Evolutionary conservation across 148 eudicot genomes (phyloP).

Genomic region (Vaccinium vitisidaea): DNA sequence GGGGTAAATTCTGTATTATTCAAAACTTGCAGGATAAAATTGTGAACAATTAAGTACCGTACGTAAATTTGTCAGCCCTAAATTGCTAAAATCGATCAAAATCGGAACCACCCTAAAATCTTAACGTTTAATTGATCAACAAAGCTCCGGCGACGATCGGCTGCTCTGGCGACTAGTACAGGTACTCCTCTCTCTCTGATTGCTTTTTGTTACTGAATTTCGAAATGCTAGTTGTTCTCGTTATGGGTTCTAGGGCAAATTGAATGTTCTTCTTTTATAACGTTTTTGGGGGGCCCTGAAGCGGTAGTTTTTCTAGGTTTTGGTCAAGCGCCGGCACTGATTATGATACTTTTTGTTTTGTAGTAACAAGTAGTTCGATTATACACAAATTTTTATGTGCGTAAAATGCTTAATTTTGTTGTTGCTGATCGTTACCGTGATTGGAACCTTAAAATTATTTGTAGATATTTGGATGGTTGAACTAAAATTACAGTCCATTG

Average conservation of each 20-base stretch:
- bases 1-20: neutral
- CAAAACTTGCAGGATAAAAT: neutral
- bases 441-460: neutral
- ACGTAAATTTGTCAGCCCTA: neutral
- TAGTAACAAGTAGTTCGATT: neutral
- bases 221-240: neutral
- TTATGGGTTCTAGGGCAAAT: neutral
- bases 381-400: neutral
- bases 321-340: neutral
- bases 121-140: neutral
- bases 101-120: constrained; percentile 1
- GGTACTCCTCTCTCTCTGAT: neutral
- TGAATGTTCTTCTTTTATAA: neutral
- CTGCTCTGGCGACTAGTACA: neutral
- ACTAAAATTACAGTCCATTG: neutral
- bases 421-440: neutral
- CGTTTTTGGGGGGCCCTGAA: neutral
- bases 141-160: neutral
- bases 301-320: neutral
- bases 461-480: neutral
- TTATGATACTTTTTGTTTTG: neutral
- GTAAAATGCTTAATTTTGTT: neutral
- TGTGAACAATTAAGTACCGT: neutral
- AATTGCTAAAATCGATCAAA: neutral
- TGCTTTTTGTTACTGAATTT: neutral